Evolutionary conservation across 2,329 filamentous ascomycete species (phyloP), one percentile per base, ranked within the genome.

Genomic region (Gnomoniopsis sp.): DNA sequence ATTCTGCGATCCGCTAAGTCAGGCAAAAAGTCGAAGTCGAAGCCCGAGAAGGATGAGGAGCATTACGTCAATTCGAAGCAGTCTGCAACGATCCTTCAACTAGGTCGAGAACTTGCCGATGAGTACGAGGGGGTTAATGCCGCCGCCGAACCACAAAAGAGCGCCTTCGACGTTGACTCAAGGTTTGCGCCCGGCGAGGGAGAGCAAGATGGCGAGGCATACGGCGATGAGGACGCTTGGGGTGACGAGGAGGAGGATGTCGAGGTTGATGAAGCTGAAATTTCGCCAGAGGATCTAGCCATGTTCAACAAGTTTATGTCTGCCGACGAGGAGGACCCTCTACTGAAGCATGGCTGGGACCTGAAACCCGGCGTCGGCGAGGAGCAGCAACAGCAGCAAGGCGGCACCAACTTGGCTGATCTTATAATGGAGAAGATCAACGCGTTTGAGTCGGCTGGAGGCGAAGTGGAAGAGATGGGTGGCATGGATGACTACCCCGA

Each of bases 401-500:
- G 82, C 59, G 80, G 83, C 15, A 91, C 89, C 63, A 96, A 98
- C 72, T 79, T 99, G 58, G 92, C 95, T 17, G 93, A 96, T 69
- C 78, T 99, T 63, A 99, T 99, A 64, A 77, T 99, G 59, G 88
- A 93, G 70, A 96, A 96, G 75, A 99, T 99, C 69, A 91, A 92
- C 4, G 88, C 90, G 60, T 90, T 96, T 68, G 95, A 99, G 77
- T 89, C 90, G 3, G 81, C 81, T 34, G 67, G 65, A 62, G 67
- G 62, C 55, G 74, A 77, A 69, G 69, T 30, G 70, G 70, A 41
- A 60, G 83, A 81, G 36, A 79, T 84, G 55, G 83, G 81, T 19
- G 73, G 82, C 0, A 82, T 86, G 1, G 89, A 95, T 64, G 93
- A 96, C 62, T 89, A 91, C 21, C 87, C 91, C 51, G 90, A 96